A percentile compares a stretch with the other conserved stretches of the same genome.
Conservation (phyloP, 2,329 filamentous ascomycete species). For the Lachnum nothofagi region DNA sequence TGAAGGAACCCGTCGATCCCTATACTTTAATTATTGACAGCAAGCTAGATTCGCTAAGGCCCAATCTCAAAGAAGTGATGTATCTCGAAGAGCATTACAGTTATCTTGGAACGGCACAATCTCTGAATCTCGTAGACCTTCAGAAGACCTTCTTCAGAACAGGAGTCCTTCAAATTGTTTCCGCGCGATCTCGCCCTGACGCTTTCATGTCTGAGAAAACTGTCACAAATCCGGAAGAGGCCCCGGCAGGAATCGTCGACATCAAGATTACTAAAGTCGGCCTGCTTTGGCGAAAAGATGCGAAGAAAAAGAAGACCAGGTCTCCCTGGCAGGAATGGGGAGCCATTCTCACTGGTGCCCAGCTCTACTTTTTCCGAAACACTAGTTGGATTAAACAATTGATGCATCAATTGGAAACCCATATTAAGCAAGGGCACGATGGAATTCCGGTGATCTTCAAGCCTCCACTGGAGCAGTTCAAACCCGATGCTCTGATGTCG, state of each 20-base stretch:
- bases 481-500: constrained; percentile 87
- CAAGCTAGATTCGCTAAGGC: constrained; percentile 75
- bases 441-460: constrained; percentile 80
- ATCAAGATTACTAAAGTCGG: constrained; percentile 98
- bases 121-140: constrained; percentile 72
- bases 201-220: constrained; percentile 90
- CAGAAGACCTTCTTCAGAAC: constrained; percentile 88
- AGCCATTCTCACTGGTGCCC: constrained; percentile 90
- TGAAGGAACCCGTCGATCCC: constrained; percentile 86
- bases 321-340: constrained; percentile 99
- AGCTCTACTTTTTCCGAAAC: constrained; percentile 94
- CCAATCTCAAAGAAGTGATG: constrained; percentile 87
- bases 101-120: constrained; percentile 72
- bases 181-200: constrained; percentile 84
- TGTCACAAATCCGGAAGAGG: constrained; percentile 76
- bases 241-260: constrained; percentile 88
- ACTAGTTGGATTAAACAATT: constrained; percentile 86
- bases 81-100: constrained; percentile 86
- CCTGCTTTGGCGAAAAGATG: constrained; percentile 87
- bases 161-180: constrained; percentile 90
- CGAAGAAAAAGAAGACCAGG: constrained; percentile 86
- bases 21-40: constrained; percentile 91
- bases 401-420: constrained; percentile 80
- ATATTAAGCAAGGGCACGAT: constrained; percentile 71
- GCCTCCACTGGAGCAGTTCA: constrained; percentile 84